phyloP scores from a whole-genome alignment of 2,329 filamentous ascomycete genomes.

The Cladosporium sp. region DNA sequence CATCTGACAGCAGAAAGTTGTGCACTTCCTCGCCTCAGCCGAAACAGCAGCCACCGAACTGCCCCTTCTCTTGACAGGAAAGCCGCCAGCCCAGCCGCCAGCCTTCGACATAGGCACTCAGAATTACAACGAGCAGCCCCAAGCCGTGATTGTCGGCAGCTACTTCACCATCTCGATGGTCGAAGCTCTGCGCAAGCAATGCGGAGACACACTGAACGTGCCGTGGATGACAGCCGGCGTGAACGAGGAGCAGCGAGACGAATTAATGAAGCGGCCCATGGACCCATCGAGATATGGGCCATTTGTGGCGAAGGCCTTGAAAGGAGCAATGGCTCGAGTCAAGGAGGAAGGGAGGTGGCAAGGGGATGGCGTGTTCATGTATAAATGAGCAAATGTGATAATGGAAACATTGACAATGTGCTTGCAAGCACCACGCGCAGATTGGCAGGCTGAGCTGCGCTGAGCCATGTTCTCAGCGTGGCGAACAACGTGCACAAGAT shows the following conservation, averaged over 20 bases:
- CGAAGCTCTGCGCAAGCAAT: conserved; percentile 3
- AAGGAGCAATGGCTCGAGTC: conserved; percentile 2
- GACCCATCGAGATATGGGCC: background rate
- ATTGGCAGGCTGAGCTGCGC: background rate
- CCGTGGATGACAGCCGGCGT: conserved; percentile 8
- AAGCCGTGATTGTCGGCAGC: conserved; percentile 8
- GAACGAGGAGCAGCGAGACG: conserved; percentile 5
- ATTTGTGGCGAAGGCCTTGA: background rate
- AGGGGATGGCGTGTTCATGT: conserved; percentile 12
- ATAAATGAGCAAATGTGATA: conserved; percentile 5
- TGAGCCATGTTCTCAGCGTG: background rate
- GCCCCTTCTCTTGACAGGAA: background rate
- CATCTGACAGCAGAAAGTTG: background rate
- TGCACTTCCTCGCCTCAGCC: conserved; percentile 5
- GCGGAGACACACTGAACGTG: background rate
- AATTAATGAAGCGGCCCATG: background rate
- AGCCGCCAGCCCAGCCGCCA: background rate
- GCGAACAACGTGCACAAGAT: background rate
- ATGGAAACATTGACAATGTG: background rate
- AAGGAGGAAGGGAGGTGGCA: conserved; percentile 8
- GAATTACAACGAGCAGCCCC: background rate
- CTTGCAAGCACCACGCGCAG: background rate
- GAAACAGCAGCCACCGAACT: conserved; percentile 4
- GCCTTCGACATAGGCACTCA: background rate
- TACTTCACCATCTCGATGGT: conserved; percentile 12